Base-by-base conservation (phyloP, 768 basidiomycete genomes). In the Gautieria morchelliformis region DNA sequence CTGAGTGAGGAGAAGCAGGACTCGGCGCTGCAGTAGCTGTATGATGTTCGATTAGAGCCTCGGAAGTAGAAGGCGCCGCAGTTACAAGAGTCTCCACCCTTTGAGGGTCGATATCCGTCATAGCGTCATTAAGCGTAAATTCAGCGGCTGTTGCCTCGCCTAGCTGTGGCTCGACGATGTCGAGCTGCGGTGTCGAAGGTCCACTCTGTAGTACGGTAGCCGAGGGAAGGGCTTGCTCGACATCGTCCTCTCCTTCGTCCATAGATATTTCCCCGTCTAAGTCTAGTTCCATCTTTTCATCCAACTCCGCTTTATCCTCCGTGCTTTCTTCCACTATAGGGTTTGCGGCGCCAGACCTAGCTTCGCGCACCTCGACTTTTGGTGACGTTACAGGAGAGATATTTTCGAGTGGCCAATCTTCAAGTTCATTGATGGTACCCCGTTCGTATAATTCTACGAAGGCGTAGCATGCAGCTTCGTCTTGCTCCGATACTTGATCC, bases 401-500 rank as follows among this genome's bases (percentile, higher is more conserved):
- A n/a, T 56, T 44, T 20, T 33, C 45, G 32, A 49, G 33, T 22
- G 44, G 55, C 55, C 55, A 56, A 35, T 56, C 55, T 35, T 30
- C 7, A 14, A 56, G n/a, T 17, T 56, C 55, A 22, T 19, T 47
- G 20, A 56, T 56, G 8, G 30, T 47, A 1, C 55, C 45, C 30
- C 27, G 44, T 47, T 56, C 55, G 35, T 56, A 56, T 5, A 35
- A 19, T 37, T 49, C 45, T 30, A 56, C 55, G 35, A 56, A 56
- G 17, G 45, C 55, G 30, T 24, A 33, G 33, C 46, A 56, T 37
- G 20, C 55, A 30, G 55, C 45, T 24, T 56, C 30, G 41, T 56
- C 55, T 56, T 56, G 33, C 4, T 20, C 30, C 30, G 47, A 15
- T 40, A 51, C 49, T 27, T 24, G 20, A n/a, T 27, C 35, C 35